phyloP scores from a whole-genome alignment of 306 rosid genomes.

The Malus fusca region DNA sequence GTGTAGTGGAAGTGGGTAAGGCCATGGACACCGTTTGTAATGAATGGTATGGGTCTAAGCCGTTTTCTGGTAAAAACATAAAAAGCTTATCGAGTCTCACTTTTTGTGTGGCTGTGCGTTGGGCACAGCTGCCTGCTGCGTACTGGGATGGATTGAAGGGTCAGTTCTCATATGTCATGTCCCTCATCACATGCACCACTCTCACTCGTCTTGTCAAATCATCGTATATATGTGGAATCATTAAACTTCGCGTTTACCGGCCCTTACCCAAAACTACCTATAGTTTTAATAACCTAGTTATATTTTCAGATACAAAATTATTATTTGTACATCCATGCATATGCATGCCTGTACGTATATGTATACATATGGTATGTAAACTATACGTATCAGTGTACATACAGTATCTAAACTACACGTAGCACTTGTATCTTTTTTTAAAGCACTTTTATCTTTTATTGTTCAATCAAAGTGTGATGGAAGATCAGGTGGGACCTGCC shows the following conservation, averaged over 20 bases:
- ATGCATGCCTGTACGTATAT: no score
- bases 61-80: constrained; percentile 21
- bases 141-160: constrained; percentile 18
- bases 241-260: neutral
- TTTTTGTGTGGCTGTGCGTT: neutral
- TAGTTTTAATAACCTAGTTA: neutral
- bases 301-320: no score
- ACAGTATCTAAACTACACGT: no score
- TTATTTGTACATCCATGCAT: no score
- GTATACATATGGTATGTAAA: no score
- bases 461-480: no score
- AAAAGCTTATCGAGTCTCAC: neutral
- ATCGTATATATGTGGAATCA: constrained; percentile 16
- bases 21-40: constrained; percentile 7
- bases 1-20: neutral
- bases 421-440: no score
- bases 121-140: neutral
- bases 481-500: no score
- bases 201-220: constrained; percentile 50
- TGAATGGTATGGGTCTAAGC: constrained; percentile 20
- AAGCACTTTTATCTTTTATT: no score
- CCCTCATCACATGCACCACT: constrained; percentile 33
- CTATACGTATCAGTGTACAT: no score
- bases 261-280: neutral
- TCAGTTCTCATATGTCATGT: constrained; percentile 50